These are phyloP conservation scores for Arabidopsis arenosa DNA, from an alignment of 345 rosid genomes.

Conservation along the genomic window DNA sequence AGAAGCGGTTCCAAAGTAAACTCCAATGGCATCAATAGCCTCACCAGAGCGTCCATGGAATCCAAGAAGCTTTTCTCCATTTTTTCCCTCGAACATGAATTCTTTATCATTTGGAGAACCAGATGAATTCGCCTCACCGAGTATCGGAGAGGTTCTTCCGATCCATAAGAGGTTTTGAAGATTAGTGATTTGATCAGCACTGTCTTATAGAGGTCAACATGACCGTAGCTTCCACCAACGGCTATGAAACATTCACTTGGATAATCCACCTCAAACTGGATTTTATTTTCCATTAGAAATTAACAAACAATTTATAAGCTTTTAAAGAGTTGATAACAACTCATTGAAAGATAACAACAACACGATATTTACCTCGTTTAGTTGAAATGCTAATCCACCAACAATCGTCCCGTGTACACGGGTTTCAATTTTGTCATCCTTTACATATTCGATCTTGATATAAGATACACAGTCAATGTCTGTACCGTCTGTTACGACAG, in stretches of 20 bases:
- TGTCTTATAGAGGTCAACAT: not conserved
- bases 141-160: slow-evolving; percentile 32
- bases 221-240: slow-evolving; percentile 30
- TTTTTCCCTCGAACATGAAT: not conserved
- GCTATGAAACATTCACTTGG: slow-evolving; percentile 34
- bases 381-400: too few relatives aligned
- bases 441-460: slow-evolving; percentile 34
- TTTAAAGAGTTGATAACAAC: too few relatives aligned
- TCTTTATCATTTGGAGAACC: slow-evolving; percentile 12
- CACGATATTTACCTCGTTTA: slow-evolving; percentile 10
- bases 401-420: not conserved
- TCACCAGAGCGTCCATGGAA: slow-evolving; percentile 20
- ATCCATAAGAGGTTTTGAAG: slow-evolving; percentile 12
- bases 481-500: not conserved
- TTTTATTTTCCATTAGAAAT: too few relatives aligned
- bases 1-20: not conserved
- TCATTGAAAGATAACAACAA: not conserved
- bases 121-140: not conserved
- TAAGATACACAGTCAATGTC: slow-evolving; percentile 2
- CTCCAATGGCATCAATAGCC: not conserved
- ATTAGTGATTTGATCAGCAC: not conserved
- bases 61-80: slow-evolving; percentile 22
- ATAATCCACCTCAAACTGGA: slow-evolving; percentile 37
- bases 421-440: not conserved
- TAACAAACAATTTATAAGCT: not conserved